Evolutionary conservation across 257 asterid genomes (phyloP), one percentile per base, ranked within the genome.

Genomic region (Ocimum tenuiflorum): DNA sequence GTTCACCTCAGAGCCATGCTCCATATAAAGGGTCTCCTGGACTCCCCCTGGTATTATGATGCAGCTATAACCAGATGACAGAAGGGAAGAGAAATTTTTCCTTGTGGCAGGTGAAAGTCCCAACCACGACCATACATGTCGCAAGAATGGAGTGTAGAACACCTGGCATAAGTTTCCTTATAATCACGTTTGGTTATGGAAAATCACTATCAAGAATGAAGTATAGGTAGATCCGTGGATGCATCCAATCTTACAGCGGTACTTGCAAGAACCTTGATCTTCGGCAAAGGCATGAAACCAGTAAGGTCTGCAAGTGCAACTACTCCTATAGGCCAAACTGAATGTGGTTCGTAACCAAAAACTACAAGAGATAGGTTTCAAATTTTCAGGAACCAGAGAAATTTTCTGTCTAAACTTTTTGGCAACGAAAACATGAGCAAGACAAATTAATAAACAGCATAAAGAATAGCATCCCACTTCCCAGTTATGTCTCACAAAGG

Each of bases 41-140:
- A 85, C 89, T 47, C 99, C 99, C 56, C 99, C 99, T 42, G 99
- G 99, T 45, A 94, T 88, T 62, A 94, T 63, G 76, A 88, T 74
- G 79, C 99, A 88, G 85, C 96, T 94, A 63, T 82, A 79, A 50
- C 96, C 99, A 64, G 92, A 82, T 27, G 77, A 75, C 80, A 94
- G 69, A 73, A 94, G 95, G 49, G 95, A 81, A 60, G 24, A 23
- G 52, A 88, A 90, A 36, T 54, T 83, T 60, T 85, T 79, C 82
- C 88, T 88, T 3, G 96, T 68, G 53, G 95, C 97, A 23, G 96
- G 77, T 54, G 96, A 4, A 72, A 91, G 83, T 76, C 97, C 97
- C 76, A 86, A 73, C 99, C 99, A 94, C 0, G 97, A 72, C 99
- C 99, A 90, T 78, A 90, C 57, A 74, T 94, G 99, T 79, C 99